Evolutionary conservation across 2,329 filamentous ascomycete genomes (phyloP).

Genomic region (Stagonosporopsis vannaccii): DNA sequence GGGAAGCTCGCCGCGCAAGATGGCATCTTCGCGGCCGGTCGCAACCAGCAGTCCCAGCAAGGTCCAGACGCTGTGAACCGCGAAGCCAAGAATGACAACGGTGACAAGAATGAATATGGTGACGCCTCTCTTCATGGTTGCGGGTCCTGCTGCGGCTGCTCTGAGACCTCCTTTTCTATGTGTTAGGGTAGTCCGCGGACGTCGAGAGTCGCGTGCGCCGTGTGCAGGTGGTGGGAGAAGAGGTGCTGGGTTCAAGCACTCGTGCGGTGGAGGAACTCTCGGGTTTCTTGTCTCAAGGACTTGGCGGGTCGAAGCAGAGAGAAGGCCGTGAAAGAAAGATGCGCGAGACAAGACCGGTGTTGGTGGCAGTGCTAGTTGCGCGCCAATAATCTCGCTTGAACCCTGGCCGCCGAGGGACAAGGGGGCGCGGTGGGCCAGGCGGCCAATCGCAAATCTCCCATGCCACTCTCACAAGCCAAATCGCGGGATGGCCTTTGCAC

Average conservation of each 20-base stretch:
- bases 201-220: conserved; percentile 8
- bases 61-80: conserved; percentile 73
- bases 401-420: not conserved
- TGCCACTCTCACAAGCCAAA: conserved; percentile 20
- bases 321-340: conserved; percentile 23
- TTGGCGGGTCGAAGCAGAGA: conserved; percentile 23
- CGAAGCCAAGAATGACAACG: conserved; percentile 67
- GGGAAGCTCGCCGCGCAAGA: conserved; percentile 70
- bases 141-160: conserved; percentile 12
- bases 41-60: conserved; percentile 74
- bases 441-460: conserved; percentile 9
- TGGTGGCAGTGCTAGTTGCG: conserved; percentile 18
- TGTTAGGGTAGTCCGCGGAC: not conserved
- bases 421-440: not conserved
- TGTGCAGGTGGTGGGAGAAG: conserved; percentile 9
- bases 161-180: conserved; percentile 32
- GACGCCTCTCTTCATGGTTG: conserved; percentile 66
- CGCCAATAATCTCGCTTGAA: conserved; percentile 30
- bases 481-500: conserved; percentile 1
- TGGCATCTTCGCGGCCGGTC: conserved; percentile 71
- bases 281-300: conserved; percentile 19
- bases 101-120: conserved; percentile 71
- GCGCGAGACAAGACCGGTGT: conserved; percentile 17
- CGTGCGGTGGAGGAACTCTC: conserved; percentile 14
- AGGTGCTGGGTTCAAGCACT: conserved; percentile 20